Evolutionary conservation across 208 protist genomes (phyloP), one percentile per base, ranked within the genome.

Genomic region (Spongospora subterranea): DNA sequence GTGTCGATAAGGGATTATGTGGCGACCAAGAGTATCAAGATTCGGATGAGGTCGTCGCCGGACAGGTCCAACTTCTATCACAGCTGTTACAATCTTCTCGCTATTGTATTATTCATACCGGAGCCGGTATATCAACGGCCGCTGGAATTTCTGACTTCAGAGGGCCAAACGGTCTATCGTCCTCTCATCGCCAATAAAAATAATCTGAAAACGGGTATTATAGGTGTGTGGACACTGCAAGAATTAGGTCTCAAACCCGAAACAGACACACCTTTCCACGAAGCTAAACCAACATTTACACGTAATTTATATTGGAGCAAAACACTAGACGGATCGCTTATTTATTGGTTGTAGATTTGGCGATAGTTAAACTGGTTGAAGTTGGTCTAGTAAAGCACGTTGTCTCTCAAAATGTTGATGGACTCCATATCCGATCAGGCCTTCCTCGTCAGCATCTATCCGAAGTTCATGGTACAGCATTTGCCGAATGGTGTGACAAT

Each of bases 101-200:
- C 6, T 32, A 91, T 64, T 82, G 54, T 39, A 95, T 96, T 0
- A 60, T 96, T 32, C 95, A 94, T 91, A 96, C 95, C 29, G 94
- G 94, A 0, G 95, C 95, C 6, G 95, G 95, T 0, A 94, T 96
- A 45, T 94, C 91, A 0, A 96, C 95, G 20, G 71, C 89, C 0
- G 77, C 93, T 46, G 93, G 93, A 6, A 92, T 96, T 29, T 94
- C 94, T 20, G 95, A 96, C 88, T 96, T 93, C 91, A 29, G 95
- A n/a, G 95, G 95, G 1, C 93, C 94, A 29, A 50, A 93, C 0
- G 92, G 90, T 60, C 24, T 29, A 24, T 29, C 50, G 50, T n/a
- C n/a, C n/a, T n/a, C n/a, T n/a, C n/a, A n/a, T n/a, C n/a, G n/a
- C n/a, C n/a, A n/a, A n/a, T n/a, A n/a, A n/a, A n/a, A n/a, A n/a